Conservation (phyloP, 2,329 filamentous ascomycete species). For the Apiospora saccharicola region DNA sequence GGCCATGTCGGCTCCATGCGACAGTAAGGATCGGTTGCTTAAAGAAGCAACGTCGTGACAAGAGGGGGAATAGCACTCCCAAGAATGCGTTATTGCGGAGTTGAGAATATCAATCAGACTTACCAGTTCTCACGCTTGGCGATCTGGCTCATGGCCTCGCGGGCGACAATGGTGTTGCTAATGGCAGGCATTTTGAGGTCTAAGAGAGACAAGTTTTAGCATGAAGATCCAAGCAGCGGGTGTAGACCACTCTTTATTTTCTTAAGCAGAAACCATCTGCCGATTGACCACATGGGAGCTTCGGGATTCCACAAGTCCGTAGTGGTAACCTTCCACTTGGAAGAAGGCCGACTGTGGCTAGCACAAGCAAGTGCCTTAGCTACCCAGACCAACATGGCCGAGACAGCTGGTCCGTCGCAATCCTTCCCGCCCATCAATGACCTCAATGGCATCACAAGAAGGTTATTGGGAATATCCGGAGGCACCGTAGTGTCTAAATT, state of each 20-base stretch:
- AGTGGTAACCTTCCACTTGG: slow-evolving; percentile 15
- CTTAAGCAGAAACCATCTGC: neutral
- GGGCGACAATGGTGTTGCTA: slow-evolving; percentile 43
- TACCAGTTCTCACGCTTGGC: slow-evolving; percentile 43
- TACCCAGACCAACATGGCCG: neutral
- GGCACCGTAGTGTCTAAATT: too few species aligned
- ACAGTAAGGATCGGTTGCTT: neutral
- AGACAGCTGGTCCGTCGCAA: neutral
- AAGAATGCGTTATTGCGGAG: neutral
- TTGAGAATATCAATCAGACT: slow-evolving; percentile 32
- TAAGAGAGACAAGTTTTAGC: slow-evolving; percentile 10
- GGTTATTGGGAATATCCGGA: neutral
- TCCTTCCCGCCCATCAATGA: neutral
- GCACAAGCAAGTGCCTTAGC: neutral
- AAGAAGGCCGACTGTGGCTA: slow-evolving; percentile 6
- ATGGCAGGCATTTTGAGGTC: slow-evolving; percentile 43
- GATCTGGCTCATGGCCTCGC: slow-evolving; percentile 41
- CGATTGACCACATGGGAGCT: neutral
- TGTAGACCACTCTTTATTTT: neutral
- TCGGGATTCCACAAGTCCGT: neutral
- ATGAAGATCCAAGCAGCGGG: neutral
- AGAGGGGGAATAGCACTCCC: neutral
- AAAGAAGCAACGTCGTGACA: neutral
- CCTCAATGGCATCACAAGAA: neutral
- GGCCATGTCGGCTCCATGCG: neutral